phyloP scores from a whole-genome alignment of 139 green algal genomes.

The Zygnema circumcarinatum region DNA sequence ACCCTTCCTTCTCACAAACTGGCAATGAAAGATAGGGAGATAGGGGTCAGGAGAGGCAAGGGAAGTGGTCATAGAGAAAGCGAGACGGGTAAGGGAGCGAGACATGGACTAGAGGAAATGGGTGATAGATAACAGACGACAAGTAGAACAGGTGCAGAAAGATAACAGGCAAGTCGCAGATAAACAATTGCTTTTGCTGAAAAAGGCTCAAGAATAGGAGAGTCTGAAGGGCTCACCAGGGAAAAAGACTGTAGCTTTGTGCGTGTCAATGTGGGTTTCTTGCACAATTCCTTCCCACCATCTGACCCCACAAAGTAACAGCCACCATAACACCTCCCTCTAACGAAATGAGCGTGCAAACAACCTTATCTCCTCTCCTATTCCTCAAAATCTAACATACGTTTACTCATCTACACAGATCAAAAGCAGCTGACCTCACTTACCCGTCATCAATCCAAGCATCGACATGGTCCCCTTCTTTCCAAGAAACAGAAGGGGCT shows the following conservation, averaged over 20 bases:
- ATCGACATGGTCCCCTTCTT: not conserved
- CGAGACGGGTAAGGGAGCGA: too few relatives aligned
- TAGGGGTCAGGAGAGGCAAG: not conserved
- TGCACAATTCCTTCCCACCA: not conserved
- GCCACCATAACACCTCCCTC: not conserved
- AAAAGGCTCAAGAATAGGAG: too few relatives aligned
- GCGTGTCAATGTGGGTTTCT: not conserved
- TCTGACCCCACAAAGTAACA: not conserved
- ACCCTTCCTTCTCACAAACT: not conserved
- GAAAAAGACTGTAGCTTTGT: not conserved
- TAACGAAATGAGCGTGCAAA: not conserved
- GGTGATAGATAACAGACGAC: too few relatives aligned
- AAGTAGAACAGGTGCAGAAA: not conserved
- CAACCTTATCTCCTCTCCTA: not conserved
- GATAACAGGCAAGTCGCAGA: not conserved
- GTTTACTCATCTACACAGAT: not conserved
- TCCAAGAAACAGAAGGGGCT: not conserved
- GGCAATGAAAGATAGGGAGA: not conserved
- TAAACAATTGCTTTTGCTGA: too few relatives aligned
- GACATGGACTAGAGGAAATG: too few relatives aligned
- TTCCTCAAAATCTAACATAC: not conserved
- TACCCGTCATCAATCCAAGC: not conserved
- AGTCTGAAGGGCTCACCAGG: not conserved
- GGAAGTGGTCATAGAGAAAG: too few relatives aligned
- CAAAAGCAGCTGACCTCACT: not conserved